Conservation (phyloP, 2,329 filamentous ascomycete species). For the Fusarium subtropicale region DNA sequence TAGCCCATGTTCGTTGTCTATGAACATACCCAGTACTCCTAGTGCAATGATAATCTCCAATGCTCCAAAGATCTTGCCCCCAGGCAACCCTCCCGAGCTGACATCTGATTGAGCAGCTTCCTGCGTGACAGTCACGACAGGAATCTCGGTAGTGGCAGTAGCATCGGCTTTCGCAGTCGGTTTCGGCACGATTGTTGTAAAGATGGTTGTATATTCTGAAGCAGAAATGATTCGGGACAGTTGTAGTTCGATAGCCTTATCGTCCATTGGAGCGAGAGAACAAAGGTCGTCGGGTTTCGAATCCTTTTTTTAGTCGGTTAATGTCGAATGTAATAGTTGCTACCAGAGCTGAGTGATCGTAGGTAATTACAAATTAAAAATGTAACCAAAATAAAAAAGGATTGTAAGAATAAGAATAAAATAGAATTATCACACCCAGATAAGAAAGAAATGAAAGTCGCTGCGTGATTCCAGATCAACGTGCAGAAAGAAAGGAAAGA, state of each 20-base stretch:
- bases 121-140: conserved; percentile 25
- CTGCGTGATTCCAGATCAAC: conserved; percentile 35
- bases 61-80: conserved; percentile 22
- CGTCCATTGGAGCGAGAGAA: conserved; percentile 19
- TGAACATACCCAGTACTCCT: conserved; percentile 24
- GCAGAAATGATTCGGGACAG: conserved; percentile 42
- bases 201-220: conserved; percentile 40
- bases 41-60: conserved; percentile 43
- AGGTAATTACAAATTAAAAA: conserved; percentile 27
- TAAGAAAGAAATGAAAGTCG: conserved; percentile 24
- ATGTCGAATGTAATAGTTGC: not conserved
- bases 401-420: conserved; percentile 20
- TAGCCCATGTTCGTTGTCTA: accelerated
- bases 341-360: conserved; percentile 22
- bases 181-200: conserved; percentile 39
- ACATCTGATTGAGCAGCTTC: conserved; percentile 7
- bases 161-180: conserved; percentile 13
- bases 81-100: not conserved
- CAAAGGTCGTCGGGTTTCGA: not conserved
- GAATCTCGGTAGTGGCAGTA: not conserved
- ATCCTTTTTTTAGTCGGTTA: not conserved
- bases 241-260: conserved; percentile 30
- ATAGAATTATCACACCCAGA: conserved; percentile 7
- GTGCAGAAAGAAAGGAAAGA: conserved; percentile 11
- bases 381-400: conserved; percentile 7